Base-by-base conservation (phyloP, 2,329 filamentous ascomycete genomes). In the Parafenestella ontariensis region DNA sequence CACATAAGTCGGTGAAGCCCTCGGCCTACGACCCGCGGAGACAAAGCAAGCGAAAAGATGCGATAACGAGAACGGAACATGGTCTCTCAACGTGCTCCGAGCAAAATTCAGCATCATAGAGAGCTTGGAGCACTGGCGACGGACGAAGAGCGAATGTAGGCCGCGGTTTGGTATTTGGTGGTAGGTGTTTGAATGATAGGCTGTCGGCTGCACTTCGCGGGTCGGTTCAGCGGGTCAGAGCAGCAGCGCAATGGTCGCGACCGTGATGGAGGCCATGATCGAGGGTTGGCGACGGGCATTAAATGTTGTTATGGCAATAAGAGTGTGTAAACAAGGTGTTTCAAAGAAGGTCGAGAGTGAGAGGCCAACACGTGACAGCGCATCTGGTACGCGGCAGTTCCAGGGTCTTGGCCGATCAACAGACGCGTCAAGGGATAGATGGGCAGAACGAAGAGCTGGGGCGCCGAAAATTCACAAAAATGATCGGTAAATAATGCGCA, bases 1-100 rank as follows among this genome's bases (percentile, higher is more conserved):
- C 56, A 60, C 59, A 53, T 54, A 48, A 51, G 70, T 70, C 70
- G 69, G 69, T 70, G 69, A 69, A 68, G 63, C 53, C 59, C 54
- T 68, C 62, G 65, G 59, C 66, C 60, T 56, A 60, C 40, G 47
- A 54, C 50, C 56, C 36, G 60, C 63, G 63, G 59, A 62, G 56
- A 69, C 66, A 69, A 69, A 70, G 65, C 61, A 58, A 65, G 63
- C 56, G 54, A 61, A 62, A 58, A 58, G 46, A 56, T 52, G 59
- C 52, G 45, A 58, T 49, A 49, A 50, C 56, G 56, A 48, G 49
- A 39, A 50, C 37, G 37, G 54, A 46, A 46, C 57, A 33, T 52
- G 47, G 48, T 21, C 11, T 52, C 23, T 49, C 49, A 43, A 45
- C 44, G 23, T 43, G 44, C 46, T 29, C 61, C 54, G 56, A 57